A percentile compares a stretch with the other conserved stretches of the same genome.
Evolutionary conservation across 148 eudicot genomes (phyloP).

Genomic region (Vaccinium darrowii): DNA sequence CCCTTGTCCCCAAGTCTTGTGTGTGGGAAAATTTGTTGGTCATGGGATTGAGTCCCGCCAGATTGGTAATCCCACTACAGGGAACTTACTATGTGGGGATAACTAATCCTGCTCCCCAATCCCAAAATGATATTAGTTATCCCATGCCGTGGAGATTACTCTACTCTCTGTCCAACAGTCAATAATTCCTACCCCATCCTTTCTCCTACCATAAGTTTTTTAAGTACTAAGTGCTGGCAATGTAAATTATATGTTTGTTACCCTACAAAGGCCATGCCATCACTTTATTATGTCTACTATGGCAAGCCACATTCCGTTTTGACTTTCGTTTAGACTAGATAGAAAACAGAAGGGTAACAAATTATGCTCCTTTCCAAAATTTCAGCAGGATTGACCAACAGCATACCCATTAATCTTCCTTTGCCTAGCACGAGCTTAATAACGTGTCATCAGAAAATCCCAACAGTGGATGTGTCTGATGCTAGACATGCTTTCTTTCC

Average conservation of each 20-base stretch:
- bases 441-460: not conserved
- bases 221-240: not conserved
- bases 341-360: not conserved
- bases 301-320: not conserved
- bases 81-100: not conserved
- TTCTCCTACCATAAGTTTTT: not conserved
- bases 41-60: not conserved
- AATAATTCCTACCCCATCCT: not conserved
- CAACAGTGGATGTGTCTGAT: not conserved
- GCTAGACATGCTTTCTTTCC: not conserved
- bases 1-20: not conserved
- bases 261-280: not conserved
- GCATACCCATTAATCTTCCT: not conserved
- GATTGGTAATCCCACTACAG: not conserved
- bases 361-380: not conserved
- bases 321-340: not conserved
- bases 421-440: not conserved
- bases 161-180: not conserved
- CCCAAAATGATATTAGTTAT: not conserved
- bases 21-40: not conserved
- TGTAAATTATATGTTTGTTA: not conserved
- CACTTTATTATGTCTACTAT: not conserved
- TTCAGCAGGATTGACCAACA: slow-evolving; percentile 3
- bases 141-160: not conserved
- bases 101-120: not conserved